Evolutionary conservation across 352 stramenopile genomes (phyloP).

Genomic region (Phytophthora pluvialis): DNA sequence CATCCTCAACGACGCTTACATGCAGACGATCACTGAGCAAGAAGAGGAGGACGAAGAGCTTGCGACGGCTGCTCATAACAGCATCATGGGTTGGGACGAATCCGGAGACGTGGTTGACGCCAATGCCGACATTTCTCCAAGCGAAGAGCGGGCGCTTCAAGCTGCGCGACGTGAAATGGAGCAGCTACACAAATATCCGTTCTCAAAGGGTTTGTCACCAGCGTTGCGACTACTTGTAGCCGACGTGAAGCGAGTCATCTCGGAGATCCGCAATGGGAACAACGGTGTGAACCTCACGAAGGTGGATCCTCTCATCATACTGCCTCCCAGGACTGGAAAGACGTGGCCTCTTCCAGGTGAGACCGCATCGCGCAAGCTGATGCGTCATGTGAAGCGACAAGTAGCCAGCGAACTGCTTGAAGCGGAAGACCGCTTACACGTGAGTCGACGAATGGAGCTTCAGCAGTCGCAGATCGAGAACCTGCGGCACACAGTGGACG

Average conservation of each 20-base stretch:
- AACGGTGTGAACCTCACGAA: constrained; percentile 47
- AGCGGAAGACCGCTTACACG: constrained; percentile 31
- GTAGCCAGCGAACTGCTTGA: constrained; percentile 35
- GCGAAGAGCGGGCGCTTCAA: constrained; percentile 32
- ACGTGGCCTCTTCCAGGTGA: constrained; percentile 10
- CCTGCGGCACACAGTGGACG: constrained; percentile 45
- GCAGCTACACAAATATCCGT: constrained; percentile 62
- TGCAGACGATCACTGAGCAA: constrained; percentile 70
- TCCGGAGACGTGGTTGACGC: constrained; percentile 32
- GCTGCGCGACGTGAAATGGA: constrained; percentile 43
- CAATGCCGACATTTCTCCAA: constrained; percentile 35
- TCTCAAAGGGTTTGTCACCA: constrained; percentile 51
- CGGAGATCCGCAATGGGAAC: constrained; percentile 51
- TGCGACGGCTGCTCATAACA: constrained; percentile 18
- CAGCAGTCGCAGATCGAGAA: constrained; percentile 61
- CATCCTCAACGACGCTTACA: constrained; percentile 79
- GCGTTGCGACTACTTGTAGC: constrained; percentile 42
- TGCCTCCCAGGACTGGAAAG: constrained; percentile 1
- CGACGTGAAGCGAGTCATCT: constrained; percentile 54
- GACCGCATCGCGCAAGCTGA: constrained; percentile 56
- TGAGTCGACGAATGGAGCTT: constrained; percentile 41
- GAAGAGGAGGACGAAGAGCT: constrained; percentile 61
- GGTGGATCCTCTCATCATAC: constrained; percentile 58
- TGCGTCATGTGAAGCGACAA: constrained; percentile 51
- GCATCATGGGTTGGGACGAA: constrained; percentile 32